Evolutionary conservation across 2,329 filamentous ascomycete species (phyloP).

Genomic region (Aspergillus cejpii): DNA sequence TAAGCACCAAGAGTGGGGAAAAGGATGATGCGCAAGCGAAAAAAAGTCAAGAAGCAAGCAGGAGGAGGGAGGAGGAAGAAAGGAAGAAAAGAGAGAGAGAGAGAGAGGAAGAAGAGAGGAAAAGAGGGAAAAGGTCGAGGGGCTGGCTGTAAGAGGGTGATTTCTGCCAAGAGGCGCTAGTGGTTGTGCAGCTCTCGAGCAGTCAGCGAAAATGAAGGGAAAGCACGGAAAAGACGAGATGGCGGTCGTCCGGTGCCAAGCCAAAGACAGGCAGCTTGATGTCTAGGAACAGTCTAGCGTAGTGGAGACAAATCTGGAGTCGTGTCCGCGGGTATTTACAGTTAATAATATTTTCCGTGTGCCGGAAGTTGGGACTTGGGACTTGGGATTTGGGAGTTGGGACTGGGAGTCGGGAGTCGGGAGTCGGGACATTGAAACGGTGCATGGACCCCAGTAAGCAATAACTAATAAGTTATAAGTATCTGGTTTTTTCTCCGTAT

Average conservation of each 20-base stretch:
- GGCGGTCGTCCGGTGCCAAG: conserved; percentile 24
- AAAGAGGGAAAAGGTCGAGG: conserved; percentile 23
- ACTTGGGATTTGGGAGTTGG: too few relatives aligned
- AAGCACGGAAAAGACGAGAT: conserved; percentile 22
- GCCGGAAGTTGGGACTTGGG: conserved; percentile 9
- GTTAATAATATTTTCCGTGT: conserved; percentile 26
- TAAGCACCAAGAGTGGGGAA: conserved; percentile 6
- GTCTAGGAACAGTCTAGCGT: conserved; percentile 25
- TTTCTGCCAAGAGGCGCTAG: conserved; percentile 31
- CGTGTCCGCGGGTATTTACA: conserved; percentile 24
- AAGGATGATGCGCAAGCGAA: conserved; percentile 4
- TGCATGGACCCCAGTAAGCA: conserved; percentile 4
- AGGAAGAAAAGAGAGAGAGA: conserved; percentile 12
- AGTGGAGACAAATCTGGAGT: conserved; percentile 23
- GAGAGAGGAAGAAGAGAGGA: conserved; percentile 7
- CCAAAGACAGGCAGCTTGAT: conserved; percentile 18
- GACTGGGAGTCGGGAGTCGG: conserved; percentile 8
- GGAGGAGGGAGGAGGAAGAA: conserved; percentile 9
- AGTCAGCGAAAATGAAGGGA: conserved; percentile 21
- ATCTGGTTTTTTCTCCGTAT: conserved; percentile 1
- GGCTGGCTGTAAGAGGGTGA: conserved; percentile 28
- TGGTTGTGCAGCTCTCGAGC: conserved; percentile 31
- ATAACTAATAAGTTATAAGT: too few relatives aligned
- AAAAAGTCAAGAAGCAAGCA: conserved; percentile 4
- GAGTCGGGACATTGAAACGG: conserved; percentile 1